Evolutionary conservation across 352 stramenopile genomes (phyloP).

Genomic region (Phytophthora cajani): DNA sequence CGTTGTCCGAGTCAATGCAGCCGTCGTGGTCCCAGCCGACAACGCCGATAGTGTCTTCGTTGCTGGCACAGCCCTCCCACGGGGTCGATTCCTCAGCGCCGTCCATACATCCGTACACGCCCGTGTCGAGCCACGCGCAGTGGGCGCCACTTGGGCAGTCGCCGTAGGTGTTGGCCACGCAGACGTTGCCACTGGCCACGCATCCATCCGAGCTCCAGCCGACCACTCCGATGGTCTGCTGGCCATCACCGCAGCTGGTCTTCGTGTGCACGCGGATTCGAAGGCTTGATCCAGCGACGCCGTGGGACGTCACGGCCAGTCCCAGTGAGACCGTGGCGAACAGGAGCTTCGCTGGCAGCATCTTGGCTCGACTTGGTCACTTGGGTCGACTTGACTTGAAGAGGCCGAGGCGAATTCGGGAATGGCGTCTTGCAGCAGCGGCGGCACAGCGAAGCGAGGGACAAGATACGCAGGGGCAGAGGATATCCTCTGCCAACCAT

Average conservation of each 20-base stretch:
- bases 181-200: slow-evolving; percentile 22
- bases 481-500: neutral
- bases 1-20: slow-evolving; percentile 26
- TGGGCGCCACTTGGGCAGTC: slow-evolving; percentile 27
- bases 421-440: slow-evolving; percentile 15
- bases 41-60: slow-evolving; percentile 32
- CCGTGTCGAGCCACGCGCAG: slow-evolving; percentile 33
- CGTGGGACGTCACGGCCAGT: slow-evolving; percentile 18
- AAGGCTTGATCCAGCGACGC: slow-evolving; percentile 19
- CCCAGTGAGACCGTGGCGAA: slow-evolving; percentile 14
- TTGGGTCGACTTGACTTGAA: slow-evolving; percentile 24
- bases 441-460: slow-evolving; percentile 12
- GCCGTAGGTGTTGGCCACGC: slow-evolving; percentile 33
- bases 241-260: slow-evolving; percentile 12
- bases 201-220: slow-evolving; percentile 29
- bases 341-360: slow-evolving; percentile 25
- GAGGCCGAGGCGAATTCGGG: slow-evolving; percentile 21
- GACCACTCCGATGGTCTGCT: slow-evolving; percentile 26
- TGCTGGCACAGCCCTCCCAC: slow-evolving; percentile 23
- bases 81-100: slow-evolving; percentile 29
- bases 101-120: slow-evolving; percentile 37
- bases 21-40: slow-evolving; percentile 31
- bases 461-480: neutral
- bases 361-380: slow-evolving; percentile 20
- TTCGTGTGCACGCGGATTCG: slow-evolving; percentile 34